Percentiles rank a stretch among this genome's conserved stretches.
phyloP scores from a whole-genome alignment of 257 asterid genomes.

The Lavandula angustifolia region DNA sequence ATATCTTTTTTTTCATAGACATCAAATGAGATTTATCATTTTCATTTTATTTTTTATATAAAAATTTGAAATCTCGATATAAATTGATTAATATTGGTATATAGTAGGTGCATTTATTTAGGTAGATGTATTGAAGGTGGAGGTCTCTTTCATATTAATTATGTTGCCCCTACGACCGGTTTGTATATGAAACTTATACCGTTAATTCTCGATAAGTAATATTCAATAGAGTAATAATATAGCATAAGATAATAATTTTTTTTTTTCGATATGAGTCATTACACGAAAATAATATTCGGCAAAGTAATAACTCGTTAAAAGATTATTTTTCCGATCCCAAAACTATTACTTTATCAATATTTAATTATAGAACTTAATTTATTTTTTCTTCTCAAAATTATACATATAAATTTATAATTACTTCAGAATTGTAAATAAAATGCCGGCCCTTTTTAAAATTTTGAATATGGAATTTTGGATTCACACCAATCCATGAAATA shows the following conservation, averaged over 20 bases:
- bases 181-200: too few relatives aligned
- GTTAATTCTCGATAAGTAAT: too few relatives aligned
- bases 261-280: too few relatives aligned
- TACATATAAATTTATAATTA: not conserved
- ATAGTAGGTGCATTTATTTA: conserved; percentile 39
- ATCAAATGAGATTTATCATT: conserved; percentile 10
- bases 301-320: too few relatives aligned
- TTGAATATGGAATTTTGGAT: not conserved
- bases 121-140: conserved; percentile 48
- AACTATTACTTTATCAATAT: too few relatives aligned
- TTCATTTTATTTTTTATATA: not conserved
- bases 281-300: too few relatives aligned
- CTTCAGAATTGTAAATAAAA: not conserved
- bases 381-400: not conserved
- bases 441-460: not conserved
- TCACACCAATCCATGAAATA: not conserved
- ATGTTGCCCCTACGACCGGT: conserved; percentile 34
- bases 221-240: too few relatives aligned
- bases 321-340: too few relatives aligned
- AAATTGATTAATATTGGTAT: not conserved
- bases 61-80: not conserved
- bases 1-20: not conserved
- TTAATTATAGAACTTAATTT: too few relatives aligned
- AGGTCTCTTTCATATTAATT: conserved; percentile 50
- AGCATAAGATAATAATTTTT: too few relatives aligned